Percentiles rank a stretch among this genome's conserved stretches.
These are phyloP conservation scores for Ascochyta clinopodiicola DNA, from an alignment of 2,329 filamentous ascomycete species.

Conservation along the genomic window DNA sequence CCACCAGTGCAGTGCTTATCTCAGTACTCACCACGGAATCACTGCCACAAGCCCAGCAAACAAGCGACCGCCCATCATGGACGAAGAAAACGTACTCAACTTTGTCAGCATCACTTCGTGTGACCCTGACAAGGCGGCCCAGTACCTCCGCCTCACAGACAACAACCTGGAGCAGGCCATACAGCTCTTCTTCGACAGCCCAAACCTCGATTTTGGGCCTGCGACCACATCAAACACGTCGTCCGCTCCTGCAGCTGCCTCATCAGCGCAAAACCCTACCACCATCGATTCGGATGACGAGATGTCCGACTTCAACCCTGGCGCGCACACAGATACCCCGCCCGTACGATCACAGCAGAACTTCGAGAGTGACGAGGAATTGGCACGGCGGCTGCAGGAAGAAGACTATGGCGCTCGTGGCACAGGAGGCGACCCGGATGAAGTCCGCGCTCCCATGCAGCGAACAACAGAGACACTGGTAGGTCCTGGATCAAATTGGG, in stretches of 20 bases:
- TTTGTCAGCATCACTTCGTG: conserved; percentile 85
- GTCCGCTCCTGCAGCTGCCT: conserved; percentile 42
- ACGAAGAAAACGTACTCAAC: conserved; percentile 68
- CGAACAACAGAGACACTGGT: conserved; percentile 91
- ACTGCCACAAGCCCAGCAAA: conserved; percentile 7
- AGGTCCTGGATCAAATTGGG: conserved; percentile 69
- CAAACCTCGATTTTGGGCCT: conserved; percentile 67
- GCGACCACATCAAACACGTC: conserved; percentile 44
- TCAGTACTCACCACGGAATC: conserved; percentile 2
- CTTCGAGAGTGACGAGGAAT: conserved; percentile 88
- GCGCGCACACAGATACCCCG: conserved; percentile 38
- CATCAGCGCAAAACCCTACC: conserved; percentile 64
- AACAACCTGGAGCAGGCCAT: conserved; percentile 85
- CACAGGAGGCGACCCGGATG: conserved; percentile 53
- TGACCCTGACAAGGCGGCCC: conserved; percentile 74
- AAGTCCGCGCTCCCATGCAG: conserved; percentile 88
- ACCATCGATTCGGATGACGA: conserved; percentile 81
- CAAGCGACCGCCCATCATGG: conserved; percentile 36
- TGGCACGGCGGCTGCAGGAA: conserved; percentile 90
- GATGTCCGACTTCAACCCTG: conserved; percentile 56
- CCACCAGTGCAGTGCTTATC: conserved; percentile 9
- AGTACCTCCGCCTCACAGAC: conserved; percentile 85
- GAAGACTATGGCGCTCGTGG: conserved; percentile 76
- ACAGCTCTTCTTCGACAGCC: conserved; percentile 88
- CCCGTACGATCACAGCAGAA: conserved; percentile 30